phyloP scores from a whole-genome alignment of 2,329 filamentous ascomycete genomes.

The Venturia aucupariae region DNA sequence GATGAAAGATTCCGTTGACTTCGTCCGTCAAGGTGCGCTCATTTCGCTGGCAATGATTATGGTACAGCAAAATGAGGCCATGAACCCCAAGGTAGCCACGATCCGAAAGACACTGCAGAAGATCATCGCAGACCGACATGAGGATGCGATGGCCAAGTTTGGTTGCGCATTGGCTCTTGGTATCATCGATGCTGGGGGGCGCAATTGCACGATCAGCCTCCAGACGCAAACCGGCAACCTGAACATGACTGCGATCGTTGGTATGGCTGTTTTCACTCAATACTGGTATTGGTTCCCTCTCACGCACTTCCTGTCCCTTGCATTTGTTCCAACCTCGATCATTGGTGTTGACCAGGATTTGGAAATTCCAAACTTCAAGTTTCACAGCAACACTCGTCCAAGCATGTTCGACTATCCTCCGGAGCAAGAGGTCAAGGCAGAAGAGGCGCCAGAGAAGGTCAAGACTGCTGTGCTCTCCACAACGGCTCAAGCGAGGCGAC shows the following conservation, averaged over 20 bases:
- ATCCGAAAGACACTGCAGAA: conserved; percentile 93
- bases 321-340: conserved; percentile 93
- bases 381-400: conserved; percentile 87
- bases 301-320: conserved; percentile 91
- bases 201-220: conserved; percentile 95
- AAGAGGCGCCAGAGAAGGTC: conserved; percentile 87
- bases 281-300: conserved; percentile 99
- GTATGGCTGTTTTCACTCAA: conserved; percentile 96
- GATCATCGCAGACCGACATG: conserved; percentile 87
- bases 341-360: conserved; percentile 91
- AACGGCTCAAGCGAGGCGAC: conserved; percentile 90
- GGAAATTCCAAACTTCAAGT: conserved; percentile 88
- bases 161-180: conserved; percentile 87
- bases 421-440: conserved; percentile 88
- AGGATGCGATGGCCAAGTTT: conserved; percentile 99
- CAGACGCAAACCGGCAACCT: conserved; percentile 97
- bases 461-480: conserved; percentile 94
- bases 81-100: conserved; percentile 90
- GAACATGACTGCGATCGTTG: conserved; percentile 97
- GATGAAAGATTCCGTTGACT: conserved; percentile 98
- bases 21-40: conserved; percentile 90
- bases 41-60: conserved; percentile 96
- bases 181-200: conserved; percentile 94
- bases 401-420: conserved; percentile 98
- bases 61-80: conserved; percentile 97